Conservation (phyloP, 2,329 filamentous ascomycete genomes). For the Colletotrichum musae region DNA sequence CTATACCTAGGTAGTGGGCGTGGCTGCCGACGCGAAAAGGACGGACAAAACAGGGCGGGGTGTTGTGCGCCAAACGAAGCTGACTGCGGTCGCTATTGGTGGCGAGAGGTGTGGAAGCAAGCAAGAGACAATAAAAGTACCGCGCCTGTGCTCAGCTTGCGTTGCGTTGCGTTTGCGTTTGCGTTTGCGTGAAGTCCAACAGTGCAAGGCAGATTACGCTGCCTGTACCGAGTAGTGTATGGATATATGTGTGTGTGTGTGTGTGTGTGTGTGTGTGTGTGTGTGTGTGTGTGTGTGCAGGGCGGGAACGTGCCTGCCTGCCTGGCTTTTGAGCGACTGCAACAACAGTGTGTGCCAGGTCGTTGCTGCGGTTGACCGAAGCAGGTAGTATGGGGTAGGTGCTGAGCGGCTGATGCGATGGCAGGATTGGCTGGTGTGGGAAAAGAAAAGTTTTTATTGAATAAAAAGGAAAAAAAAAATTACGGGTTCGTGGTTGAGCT, state of each 20-base stretch:
- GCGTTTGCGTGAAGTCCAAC: background rate
- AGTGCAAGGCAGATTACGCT: slow-evolving; percentile 17
- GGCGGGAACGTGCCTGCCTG: slow-evolving; percentile 3
- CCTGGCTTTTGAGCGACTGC: background rate
- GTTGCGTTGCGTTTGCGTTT: background rate
- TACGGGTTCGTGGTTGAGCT: slow-evolving; percentile 2
- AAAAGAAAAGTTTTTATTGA: background rate
- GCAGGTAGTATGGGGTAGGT: background rate
- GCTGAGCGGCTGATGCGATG: background rate
- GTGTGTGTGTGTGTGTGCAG: slow-evolving; percentile 1
- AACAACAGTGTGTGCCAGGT: too few species aligned
- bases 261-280: background rate
- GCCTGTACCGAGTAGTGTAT: background rate
- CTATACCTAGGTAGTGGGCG: background rate
- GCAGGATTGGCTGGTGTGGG: background rate
- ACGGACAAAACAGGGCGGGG: slow-evolving; percentile 18
- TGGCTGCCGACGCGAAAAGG: background rate
- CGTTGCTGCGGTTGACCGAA: background rate
- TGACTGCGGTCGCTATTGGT: slow-evolving; percentile 36
- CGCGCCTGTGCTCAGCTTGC: slow-evolving; percentile 16
- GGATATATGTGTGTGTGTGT: background rate
- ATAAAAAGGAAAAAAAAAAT: too few species aligned
- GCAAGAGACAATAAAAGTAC: slow-evolving; percentile 5
- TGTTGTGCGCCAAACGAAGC: slow-evolving; percentile 6
- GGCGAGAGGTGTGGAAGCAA: slow-evolving; percentile 11